Conservation (phyloP, 2,329 filamentous ascomycete genomes). For the Hymenoscyphus fructigenus region DNA sequence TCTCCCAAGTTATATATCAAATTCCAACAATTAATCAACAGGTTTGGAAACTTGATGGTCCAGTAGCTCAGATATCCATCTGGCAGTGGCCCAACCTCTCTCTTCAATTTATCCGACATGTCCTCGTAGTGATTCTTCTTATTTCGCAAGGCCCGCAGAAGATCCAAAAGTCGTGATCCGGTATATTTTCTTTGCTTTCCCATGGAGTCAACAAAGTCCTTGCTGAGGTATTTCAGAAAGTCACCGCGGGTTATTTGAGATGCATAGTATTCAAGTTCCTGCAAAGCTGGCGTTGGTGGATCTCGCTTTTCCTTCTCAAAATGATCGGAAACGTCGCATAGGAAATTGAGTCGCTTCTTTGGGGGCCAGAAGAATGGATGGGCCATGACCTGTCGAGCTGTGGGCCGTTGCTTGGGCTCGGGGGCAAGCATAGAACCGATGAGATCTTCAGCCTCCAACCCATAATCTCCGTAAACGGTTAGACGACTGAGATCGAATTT, state of each 20-base stretch:
- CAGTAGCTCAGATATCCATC: slow-evolving; percentile 69
- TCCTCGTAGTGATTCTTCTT: slow-evolving; percentile 99
- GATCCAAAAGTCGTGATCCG: slow-evolving; percentile 76
- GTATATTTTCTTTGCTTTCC: slow-evolving; percentile 96
- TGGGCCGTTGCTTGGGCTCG: slow-evolving; percentile 60
- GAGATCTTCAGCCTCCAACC: slow-evolving; percentile 83
- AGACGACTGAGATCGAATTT: slow-evolving; percentile 71
- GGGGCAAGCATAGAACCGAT: slow-evolving; percentile 74
- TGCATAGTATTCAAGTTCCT: slow-evolving; percentile 56
- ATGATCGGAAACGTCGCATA: slow-evolving; percentile 96
- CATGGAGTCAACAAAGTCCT: slow-evolving; percentile 81
- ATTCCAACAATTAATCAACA: slow-evolving; percentile 66
- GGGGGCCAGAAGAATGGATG: slow-evolving; percentile 97
- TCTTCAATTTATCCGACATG: slow-evolving; percentile 78
- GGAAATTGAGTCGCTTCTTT: slow-evolving; percentile 84
- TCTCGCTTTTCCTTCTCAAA: slow-evolving; percentile 91
- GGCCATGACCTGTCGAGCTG: slow-evolving; percentile 75
- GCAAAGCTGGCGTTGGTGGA: slow-evolving; percentile 68
- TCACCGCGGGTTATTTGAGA: slow-evolving; percentile 61
- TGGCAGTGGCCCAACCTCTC: slow-evolving; percentile 61
- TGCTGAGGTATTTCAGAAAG: slow-evolving; percentile 74
- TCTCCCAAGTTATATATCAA: slow-evolving; percentile 57
- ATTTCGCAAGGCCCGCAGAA: slow-evolving; percentile 85
- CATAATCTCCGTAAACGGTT: slow-evolving; percentile 76
- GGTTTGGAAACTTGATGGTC: slow-evolving; percentile 63